phyloP scores from a whole-genome alignment of 352 stramenopile genomes.

The Aphanomyces euteiches region DNA sequence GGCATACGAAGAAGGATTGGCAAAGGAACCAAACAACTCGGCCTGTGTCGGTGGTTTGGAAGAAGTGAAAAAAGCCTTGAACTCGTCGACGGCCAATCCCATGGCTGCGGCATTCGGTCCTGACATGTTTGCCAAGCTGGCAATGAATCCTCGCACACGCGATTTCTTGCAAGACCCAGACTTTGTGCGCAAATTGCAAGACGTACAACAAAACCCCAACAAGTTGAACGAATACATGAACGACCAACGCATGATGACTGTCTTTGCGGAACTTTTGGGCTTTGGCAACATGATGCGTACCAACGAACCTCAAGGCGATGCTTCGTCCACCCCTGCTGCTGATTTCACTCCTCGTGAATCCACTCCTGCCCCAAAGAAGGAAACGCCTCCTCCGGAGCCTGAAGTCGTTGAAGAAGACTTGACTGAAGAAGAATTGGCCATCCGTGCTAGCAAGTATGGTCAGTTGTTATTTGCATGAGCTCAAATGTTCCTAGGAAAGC shows the following conservation, averaged over 20 bases:
- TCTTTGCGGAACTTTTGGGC: constrained; percentile 82
- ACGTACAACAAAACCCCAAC: constrained; percentile 71
- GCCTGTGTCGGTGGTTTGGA: constrained; percentile 90
- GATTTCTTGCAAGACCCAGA: constrained; percentile 89
- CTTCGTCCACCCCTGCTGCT: constrained; percentile 33
- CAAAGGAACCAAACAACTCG: constrained; percentile 89
- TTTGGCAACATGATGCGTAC: constrained; percentile 68
- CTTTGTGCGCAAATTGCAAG: constrained; percentile 78
- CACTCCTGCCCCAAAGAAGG: constrained; percentile 30
- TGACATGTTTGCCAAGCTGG: constrained; percentile 94
- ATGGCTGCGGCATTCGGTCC: constrained; percentile 90
- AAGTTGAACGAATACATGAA: constrained; percentile 76
- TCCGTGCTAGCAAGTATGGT: constrained; percentile 40
- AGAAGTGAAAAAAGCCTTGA: constrained; percentile 90
- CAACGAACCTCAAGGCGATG: constrained; percentile 53
- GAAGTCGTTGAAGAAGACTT: constrained; percentile 78
- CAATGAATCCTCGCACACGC: constrained; percentile 82
- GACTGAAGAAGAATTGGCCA: constrained; percentile 77
- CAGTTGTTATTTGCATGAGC: neutral
- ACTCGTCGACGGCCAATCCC: constrained; percentile 59
- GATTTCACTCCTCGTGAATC: constrained; percentile 30
- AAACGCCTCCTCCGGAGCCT: constrained; percentile 36
- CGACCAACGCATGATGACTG: constrained; percentile 82
- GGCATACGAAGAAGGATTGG: constrained; percentile 84
- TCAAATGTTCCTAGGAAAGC: constrained; percentile 42